These are phyloP conservation scores for Yamadazyma kitorensis DNA, from an alignment of 805 yeast species.

Conservation along the genomic window DNA sequence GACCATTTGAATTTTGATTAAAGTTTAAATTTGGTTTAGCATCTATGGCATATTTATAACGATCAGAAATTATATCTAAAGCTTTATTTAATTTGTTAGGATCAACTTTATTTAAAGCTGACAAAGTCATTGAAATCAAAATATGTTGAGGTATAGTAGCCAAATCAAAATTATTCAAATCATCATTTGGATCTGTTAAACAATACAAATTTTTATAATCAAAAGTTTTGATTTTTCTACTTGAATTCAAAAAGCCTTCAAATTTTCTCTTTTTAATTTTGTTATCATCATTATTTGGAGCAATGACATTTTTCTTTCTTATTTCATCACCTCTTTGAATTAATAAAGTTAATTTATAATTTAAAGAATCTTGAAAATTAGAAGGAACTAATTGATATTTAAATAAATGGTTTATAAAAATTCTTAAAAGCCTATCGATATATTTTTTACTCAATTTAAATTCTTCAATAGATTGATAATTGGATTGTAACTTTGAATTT, in stretches of 20 bases:
- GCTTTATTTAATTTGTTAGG: constrained; percentile 58
- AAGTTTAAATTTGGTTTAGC: constrained; percentile 2
- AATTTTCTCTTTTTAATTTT: constrained; percentile 35
- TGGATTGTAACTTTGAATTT: constrained; percentile 52
- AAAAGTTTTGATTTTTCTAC: constrained; percentile 25
- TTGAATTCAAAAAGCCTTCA: constrained; percentile 38
- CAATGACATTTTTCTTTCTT: constrained; percentile 36
- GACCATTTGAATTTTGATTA: constrained; percentile 4
- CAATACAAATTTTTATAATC: constrained; percentile 65
- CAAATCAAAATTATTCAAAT: constrained; percentile 67
- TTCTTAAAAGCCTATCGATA: constrained; percentile 57
- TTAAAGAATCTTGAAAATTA: constrained; percentile 25
- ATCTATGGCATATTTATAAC: constrained; percentile 49
- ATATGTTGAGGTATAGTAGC: constrained; percentile 63
- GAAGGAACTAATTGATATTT: constrained; percentile 36
- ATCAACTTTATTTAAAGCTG: constrained; percentile 59
- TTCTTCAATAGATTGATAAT: constrained; percentile 40
- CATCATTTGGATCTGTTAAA: constrained; percentile 59
- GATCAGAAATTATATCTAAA: constrained; percentile 61
- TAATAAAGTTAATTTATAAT: constrained; percentile 27
- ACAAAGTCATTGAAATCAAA: constrained; percentile 60
- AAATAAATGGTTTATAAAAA: constrained; percentile 37
- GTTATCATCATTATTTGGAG: constrained; percentile 25
- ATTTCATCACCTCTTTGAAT: constrained; percentile 39
- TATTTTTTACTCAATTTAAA: constrained; percentile 60